phyloP scores from a whole-genome alignment of 768 basidiomycete species.

The Termitomyces sp. region DNA sequence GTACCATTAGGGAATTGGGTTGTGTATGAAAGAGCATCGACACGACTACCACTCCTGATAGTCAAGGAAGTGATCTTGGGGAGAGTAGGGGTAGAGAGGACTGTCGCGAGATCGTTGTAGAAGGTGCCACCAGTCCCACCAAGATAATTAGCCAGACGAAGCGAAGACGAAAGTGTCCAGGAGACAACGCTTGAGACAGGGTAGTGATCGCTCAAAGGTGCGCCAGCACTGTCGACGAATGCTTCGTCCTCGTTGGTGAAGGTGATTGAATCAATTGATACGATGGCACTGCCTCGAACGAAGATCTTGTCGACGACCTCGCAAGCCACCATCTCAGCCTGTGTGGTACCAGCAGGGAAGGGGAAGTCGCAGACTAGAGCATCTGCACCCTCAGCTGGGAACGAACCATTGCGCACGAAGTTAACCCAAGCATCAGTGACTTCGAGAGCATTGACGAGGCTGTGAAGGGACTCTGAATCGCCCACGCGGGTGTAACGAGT shows the following conservation, averaged over 20 bases:
- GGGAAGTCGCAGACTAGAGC: constrained; percentile 26
- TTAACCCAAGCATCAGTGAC: constrained; percentile 28
- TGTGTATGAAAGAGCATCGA: constrained; percentile 26
- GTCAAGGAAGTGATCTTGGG: constrained; percentile 26
- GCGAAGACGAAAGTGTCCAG: constrained; percentile 26
- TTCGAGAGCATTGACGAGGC: constrained; percentile 17
- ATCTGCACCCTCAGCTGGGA: constrained; percentile 20
- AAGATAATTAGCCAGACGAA: constrained; percentile 25
- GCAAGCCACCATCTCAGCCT: constrained; percentile 23
- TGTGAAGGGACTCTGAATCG: constrained; percentile 21
- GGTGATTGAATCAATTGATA: constrained; percentile 18
- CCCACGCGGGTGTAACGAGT: constrained; percentile 26
- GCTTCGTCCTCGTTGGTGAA: constrained; percentile 26
- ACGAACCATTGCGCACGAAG: constrained; percentile 18
- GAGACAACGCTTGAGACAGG: constrained; percentile 22
- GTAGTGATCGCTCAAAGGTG: constrained; percentile 30
- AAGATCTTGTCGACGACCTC: constrained; percentile 35
- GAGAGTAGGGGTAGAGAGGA: constrained; percentile 5
- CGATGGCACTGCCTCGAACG: constrained; percentile 18
- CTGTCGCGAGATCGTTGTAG: constrained; percentile 23
- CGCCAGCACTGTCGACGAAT: constrained; percentile 23
- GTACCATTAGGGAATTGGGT: constrained; percentile 13
- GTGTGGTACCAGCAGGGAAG: constrained; percentile 23
- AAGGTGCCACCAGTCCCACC: constrained; percentile 28
- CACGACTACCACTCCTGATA: constrained; percentile 23